Base-by-base conservation (phyloP, 1,139 yeast genomes). In the Debaryomyces fabryi region DNA sequence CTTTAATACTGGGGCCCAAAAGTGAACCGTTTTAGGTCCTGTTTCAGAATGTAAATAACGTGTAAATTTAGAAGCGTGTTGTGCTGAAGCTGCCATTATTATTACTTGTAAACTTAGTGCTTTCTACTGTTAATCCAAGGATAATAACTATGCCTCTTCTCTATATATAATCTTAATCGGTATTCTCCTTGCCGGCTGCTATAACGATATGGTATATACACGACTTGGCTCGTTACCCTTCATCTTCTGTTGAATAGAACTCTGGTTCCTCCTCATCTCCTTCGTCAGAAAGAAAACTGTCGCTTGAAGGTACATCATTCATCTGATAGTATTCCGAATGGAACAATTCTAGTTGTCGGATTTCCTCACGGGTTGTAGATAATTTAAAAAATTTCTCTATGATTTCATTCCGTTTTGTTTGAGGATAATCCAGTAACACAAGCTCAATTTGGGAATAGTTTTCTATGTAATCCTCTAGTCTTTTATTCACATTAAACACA, bases 11-110 rank as follows among this genome's bases (percentile, higher is more conserved):
- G 81, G 81, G 1, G 81, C 92, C 98, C 98, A 93, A 72, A 93
- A 93, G 66, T 93, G 99, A 51, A 93, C 92, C 23, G 98, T 93
- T 65, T 73, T 84, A 32, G 98, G 98, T 32, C 99, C 99, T 15
- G 98, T 89, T 65, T 88, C 96, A 21, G 96, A 85, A 62, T 85
- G 81, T 66, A 89, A 66, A 64, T 85, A 90, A 61, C 88, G 79
- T 52, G 81, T 71, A 67, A 92, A 88, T 52, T 85, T 86, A 49
- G 85, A 72, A 24, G 86, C 72, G 56, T 71, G 74, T 57, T 67
- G 73, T 51, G 76, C 73, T 49, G 77, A 60, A 39, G 79, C 59
- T 43, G 79, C 78, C 80, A 75, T 75, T 45, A 41, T 59, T 35
- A 32, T 15, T 15, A 13, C 13, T 13, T 7, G 16, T 32, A n/a